These are phyloP conservation scores for Candida chilensis DNA, from an alignment of 805 yeast genomes.

Conservation along the genomic window DNA sequence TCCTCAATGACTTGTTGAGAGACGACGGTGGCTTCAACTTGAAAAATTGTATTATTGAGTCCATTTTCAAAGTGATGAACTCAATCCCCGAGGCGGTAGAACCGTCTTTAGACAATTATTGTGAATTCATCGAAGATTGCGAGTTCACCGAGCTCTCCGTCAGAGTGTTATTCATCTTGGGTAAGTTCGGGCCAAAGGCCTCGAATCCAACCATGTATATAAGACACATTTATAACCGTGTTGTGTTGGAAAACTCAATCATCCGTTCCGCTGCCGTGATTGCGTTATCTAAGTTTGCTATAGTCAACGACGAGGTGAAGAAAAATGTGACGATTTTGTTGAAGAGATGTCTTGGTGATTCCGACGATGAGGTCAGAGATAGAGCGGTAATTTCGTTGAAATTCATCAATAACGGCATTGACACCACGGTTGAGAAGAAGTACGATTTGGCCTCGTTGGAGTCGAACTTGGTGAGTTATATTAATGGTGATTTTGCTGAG, in stretches of 20 bases:
- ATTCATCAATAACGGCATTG: slow-evolving; percentile 38
- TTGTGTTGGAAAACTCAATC: slow-evolving; percentile 90
- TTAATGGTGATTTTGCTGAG: slow-evolving; percentile 38
- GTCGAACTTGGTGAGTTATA: slow-evolving; percentile 62
- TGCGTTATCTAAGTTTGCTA: slow-evolving; percentile 85
- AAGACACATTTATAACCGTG: slow-evolving; percentile 94
- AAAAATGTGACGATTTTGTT: slow-evolving; percentile 68
- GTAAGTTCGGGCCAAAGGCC: slow-evolving; percentile 89
- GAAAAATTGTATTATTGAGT: slow-evolving; percentile 84
- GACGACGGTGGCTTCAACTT: slow-evolving; percentile 86
- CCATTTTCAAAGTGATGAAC: slow-evolving; percentile 83
- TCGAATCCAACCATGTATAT: slow-evolving; percentile 83
- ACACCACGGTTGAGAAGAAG: slow-evolving; percentile 16
- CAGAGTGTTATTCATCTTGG: slow-evolving; percentile 85
- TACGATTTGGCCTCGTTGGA: slow-evolving; percentile 77
- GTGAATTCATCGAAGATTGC: slow-evolving; percentile 98
- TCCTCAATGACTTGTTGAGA: slow-evolving; percentile 75
- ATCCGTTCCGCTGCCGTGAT: slow-evolving; percentile 94
- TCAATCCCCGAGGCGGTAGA: slow-evolving; percentile 81
- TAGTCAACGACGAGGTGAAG: slow-evolving; percentile 61
- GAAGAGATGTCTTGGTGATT: slow-evolving; percentile 76
- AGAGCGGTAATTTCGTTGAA: slow-evolving; percentile 84
- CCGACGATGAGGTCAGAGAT: slow-evolving; percentile 96
- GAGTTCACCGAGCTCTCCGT: slow-evolving; percentile 91
- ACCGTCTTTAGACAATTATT: slow-evolving; percentile 74